phyloP scores from a whole-genome alignment of 768 basidiomycete species.

The Pilatotrama ljubarskyi region DNA sequence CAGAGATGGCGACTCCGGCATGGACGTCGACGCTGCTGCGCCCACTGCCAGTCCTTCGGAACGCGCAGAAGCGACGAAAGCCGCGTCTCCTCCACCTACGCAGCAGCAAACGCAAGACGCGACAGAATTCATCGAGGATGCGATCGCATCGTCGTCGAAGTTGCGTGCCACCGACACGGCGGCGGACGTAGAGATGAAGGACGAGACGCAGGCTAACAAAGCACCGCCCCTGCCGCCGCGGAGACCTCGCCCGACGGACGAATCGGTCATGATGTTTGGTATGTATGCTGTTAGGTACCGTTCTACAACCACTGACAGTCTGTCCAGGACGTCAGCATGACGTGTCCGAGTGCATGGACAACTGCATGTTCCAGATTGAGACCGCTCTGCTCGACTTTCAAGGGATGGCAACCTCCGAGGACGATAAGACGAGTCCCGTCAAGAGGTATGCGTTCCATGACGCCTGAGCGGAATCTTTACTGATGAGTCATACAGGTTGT shows the following conservation, averaged over 20 bases:
- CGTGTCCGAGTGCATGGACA: constrained; percentile 98
- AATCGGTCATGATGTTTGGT: constrained; percentile 93
- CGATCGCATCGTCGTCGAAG: constrained; percentile 26
- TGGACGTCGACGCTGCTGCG: constrained; percentile 48
- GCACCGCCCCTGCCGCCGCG: constrained; percentile 60
- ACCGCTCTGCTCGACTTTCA: constrained; percentile 82
- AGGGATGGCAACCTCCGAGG: constrained; percentile 44
- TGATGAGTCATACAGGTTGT: constrained; percentile 47
- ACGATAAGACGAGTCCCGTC: constrained; percentile 73
- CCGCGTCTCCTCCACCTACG: constrained; percentile 40
- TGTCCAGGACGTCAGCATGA: constrained; percentile 89
- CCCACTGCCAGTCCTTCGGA: constrained; percentile 6
- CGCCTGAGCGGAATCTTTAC: neutral
- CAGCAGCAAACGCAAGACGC: constrained; percentile 26
- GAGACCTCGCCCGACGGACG: constrained; percentile 51
- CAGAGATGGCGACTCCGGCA: constrained; percentile 39
- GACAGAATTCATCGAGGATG: constrained; percentile 7
- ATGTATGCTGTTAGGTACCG: constrained; percentile 4
- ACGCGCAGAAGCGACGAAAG: constrained; percentile 8
- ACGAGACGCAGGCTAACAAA: constrained; percentile 34
- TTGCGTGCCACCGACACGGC: constrained; percentile 7
- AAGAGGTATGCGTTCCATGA: constrained; percentile 56
- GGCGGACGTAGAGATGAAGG: constrained; percentile 35
- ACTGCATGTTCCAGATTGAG: constrained; percentile 98
- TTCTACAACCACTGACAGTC: constrained; percentile 4